phyloP scores from a whole-genome alignment of 345 rosid genomes.

The Eucalyptus pauciflora region DNA sequence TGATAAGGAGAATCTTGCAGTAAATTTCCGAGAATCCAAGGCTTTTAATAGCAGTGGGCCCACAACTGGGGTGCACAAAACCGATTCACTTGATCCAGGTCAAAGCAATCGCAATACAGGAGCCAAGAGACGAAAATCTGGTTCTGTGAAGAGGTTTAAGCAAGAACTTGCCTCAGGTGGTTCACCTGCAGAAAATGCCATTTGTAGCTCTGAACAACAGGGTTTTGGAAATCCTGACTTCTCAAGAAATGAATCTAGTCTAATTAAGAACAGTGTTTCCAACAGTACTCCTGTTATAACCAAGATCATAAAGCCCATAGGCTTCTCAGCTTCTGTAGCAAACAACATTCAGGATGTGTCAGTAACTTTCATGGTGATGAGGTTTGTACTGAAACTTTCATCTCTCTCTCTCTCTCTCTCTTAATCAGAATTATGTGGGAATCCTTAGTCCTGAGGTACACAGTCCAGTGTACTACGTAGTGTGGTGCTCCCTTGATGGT shows the following conservation, averaged over 20 bases:
- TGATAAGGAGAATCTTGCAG: constrained; percentile 24
- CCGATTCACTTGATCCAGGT: constrained; percentile 29
- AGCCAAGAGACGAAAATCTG: constrained; percentile 83
- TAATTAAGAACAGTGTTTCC: constrained; percentile 26
- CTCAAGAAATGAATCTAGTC: constrained; percentile 15
- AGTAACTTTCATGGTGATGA: constrained; percentile 66
- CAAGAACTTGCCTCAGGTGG: constrained; percentile 39
- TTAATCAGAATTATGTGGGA: not conserved
- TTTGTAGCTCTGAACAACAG: constrained; percentile 22
- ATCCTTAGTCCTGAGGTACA: not conserved
- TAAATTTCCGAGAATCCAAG: constrained; percentile 34
- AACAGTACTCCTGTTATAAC: constrained; percentile 22
- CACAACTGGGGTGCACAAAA: constrained; percentile 34
- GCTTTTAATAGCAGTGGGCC: constrained; percentile 29
- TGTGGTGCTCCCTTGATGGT: not conserved
- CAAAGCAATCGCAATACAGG: constrained; percentile 54
- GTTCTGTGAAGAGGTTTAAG: constrained; percentile 90
- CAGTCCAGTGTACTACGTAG: not conserved
- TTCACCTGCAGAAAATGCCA: constrained; percentile 8
- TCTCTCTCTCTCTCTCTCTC: not conserved
- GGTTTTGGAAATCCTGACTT: constrained; percentile 29
- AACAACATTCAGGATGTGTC: constrained; percentile 54
- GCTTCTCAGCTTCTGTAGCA: constrained; percentile 51
- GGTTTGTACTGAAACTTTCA: constrained; percentile 36
- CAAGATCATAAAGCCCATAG: constrained; percentile 68